These are phyloP conservation scores for Amanita polypyramis DNA, from an alignment of 768 basidiomycete species.

Conservation along the genomic window DNA sequence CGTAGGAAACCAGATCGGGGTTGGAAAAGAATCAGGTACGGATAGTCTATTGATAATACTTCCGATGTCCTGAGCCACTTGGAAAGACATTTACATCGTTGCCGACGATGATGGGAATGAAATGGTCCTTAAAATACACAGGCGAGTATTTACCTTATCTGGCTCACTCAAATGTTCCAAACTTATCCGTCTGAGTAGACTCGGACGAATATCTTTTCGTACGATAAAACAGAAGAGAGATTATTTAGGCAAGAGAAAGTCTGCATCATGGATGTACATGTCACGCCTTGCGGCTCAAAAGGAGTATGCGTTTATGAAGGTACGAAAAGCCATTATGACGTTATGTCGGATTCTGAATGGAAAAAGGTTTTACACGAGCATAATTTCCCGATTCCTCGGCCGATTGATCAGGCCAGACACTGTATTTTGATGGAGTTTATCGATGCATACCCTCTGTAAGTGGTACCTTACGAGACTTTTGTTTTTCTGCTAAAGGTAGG, in stretches of 20 bases:
- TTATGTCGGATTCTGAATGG: neutral
- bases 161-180: slow-evolving; percentile 1
- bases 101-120: slow-evolving; percentile 77
- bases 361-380: slow-evolving; percentile 84
- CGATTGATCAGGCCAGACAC: slow-evolving; percentile 92
- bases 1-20: slow-evolving; percentile 96
- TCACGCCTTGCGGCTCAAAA: slow-evolving; percentile 92
- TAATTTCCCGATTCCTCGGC: slow-evolving; percentile 85
- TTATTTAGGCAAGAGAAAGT: slow-evolving; percentile 91
- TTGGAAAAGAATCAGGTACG: slow-evolving; percentile 92
- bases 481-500: slow-evolving; percentile 6
- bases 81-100: slow-evolving; percentile 79
- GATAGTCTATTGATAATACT: neutral
- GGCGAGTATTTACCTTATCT: slow-evolving; percentile 34
- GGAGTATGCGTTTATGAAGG: slow-evolving; percentile 99
- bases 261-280: slow-evolving; percentile 99
- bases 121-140: slow-evolving; percentile 88
- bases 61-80: neutral
- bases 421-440: slow-evolving; percentile 95
- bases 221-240: slow-evolving; percentile 95
- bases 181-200: slow-evolving; percentile 30
- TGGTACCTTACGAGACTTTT: neutral
- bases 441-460: slow-evolving; percentile 87
- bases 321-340: slow-evolving; percentile 16
- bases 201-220: slow-evolving; percentile 96